Evolutionary conservation across 345 rosid species (phyloP), one percentile per base, ranked within the genome.

Genomic region (Laguncularia racemosa): DNA sequence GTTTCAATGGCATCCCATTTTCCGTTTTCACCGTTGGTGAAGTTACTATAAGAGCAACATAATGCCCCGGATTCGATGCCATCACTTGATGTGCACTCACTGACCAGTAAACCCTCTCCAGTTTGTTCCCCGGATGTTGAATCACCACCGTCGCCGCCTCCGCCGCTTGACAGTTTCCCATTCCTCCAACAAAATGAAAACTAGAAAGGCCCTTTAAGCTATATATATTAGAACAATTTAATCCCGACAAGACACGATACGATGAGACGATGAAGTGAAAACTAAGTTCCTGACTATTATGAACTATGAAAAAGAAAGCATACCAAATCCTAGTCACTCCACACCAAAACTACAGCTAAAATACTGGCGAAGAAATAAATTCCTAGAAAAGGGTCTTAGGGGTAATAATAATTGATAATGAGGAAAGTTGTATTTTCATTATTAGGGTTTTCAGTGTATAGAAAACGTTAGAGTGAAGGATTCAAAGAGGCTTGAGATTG

Each of bases 91-190:
- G 78, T 20, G 95, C 97, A 12, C 76, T 80, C 3, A 91, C 81
- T 4, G 96, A 85, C 81, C 83, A 80, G 58, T 88, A 82, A 61
- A 91, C 61, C 75, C 88, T 78, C 61, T 91, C 82, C 58, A 85
- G 61, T 70, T 76, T 80, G 80, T 77, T 80, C 52, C 74, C 83
- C 15, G 96, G 91, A 52, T 83, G 96, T 17, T 88, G 93, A 56
- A 91, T 88, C 61, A 85, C 65, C 55, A 88, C 89, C 19, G 91
- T 79, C 48, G 91, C 95, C 58, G 80, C 89, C 61, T 91, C 96
- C 8, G 84, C 91, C 54, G 96, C 86, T 70, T 91, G 97, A 71
- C 97, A 91, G 52, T 91, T 91, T 23, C 97, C 97, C 97, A 87
- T 79, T 19, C 17, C 45, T 54, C 44, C 19, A 14, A 54, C 19